These are phyloP conservation scores for Kokia cookei DNA, from an alignment of 441 rosid genomes.

Conservation along the genomic window DNA sequence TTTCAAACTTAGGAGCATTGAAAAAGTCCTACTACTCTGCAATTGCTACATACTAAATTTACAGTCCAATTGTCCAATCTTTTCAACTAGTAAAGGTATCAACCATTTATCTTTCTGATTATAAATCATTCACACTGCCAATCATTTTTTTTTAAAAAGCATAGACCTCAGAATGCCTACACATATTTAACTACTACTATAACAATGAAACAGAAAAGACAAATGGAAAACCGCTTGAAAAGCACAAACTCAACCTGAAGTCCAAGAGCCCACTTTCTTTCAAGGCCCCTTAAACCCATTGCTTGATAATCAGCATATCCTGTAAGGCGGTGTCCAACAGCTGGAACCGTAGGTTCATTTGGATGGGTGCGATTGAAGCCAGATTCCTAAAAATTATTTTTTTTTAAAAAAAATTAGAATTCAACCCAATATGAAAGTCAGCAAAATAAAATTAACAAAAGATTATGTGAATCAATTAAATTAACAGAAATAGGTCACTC, in stretches of 20 bases:
- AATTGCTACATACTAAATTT: neutral
- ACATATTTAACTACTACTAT: neutral
- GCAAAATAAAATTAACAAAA: neutral
- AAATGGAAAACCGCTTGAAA: neutral
- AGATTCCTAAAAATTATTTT: slow-evolving; percentile 44
- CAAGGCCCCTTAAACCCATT: slow-evolving; percentile 53
- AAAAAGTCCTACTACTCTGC: neutral
- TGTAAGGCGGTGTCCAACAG: slow-evolving; percentile 51
- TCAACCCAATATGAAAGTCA: neutral
- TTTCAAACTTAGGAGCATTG: neutral
- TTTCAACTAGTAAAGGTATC: neutral
- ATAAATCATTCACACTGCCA: neutral
- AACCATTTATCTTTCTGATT: neutral
- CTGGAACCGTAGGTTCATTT: slow-evolving; percentile 51
- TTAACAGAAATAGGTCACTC: neutral
- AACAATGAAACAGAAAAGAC: neutral
- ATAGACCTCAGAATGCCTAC: neutral
- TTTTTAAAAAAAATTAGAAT: neutral
- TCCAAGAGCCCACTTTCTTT: slow-evolving; percentile 98
- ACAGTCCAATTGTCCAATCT: neutral
- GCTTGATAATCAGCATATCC: slow-evolving; percentile 72
- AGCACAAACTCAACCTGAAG: slow-evolving; percentile 55
- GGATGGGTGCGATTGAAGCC: slow-evolving; percentile 56
- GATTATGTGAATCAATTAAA: neutral
- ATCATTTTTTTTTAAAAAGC: neutral